Conservation (phyloP, 225 moss, liverwort and hornwort genomes). For the Polytrichum formosum region DNA sequence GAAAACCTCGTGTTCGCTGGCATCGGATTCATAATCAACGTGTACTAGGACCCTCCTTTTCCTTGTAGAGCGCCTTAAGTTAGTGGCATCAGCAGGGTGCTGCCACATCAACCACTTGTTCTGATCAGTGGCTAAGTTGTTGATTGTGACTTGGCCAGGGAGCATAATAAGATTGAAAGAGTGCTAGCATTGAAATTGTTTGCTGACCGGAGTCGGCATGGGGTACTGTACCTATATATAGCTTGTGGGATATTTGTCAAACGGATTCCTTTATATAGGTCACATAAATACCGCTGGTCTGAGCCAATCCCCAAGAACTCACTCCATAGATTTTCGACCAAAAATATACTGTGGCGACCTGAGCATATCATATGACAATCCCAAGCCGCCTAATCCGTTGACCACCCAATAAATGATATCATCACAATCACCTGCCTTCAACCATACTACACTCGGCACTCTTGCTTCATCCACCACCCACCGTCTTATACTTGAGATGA, state of each 20-base stretch:
- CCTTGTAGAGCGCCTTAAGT: constrained; percentile 63
- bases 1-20: constrained; percentile 49
- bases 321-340: background rate
- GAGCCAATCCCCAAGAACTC: background rate
- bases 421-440: no score
- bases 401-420: no score
- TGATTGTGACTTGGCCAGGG: background rate
- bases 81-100: constrained; percentile 54
- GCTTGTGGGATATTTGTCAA: no score
- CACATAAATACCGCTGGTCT: no score
- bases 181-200: background rate
- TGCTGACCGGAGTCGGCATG: background rate
- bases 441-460: no score
- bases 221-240: background rate
- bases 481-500: no score
- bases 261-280: no score
- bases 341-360: background rate
- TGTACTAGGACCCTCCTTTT: constrained; percentile 70
- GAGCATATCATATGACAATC: background rate
- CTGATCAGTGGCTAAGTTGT: constrained; percentile 13
- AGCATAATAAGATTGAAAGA: constrained; percentile 1
- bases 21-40: constrained; percentile 68
- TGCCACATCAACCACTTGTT: constrained; percentile 30
- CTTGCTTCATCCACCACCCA: no score
- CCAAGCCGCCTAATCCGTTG: background rate